These are phyloP conservation scores for Barnettozyma vustinii DNA, from an alignment of 805 yeast species.

Conservation along the genomic window DNA sequence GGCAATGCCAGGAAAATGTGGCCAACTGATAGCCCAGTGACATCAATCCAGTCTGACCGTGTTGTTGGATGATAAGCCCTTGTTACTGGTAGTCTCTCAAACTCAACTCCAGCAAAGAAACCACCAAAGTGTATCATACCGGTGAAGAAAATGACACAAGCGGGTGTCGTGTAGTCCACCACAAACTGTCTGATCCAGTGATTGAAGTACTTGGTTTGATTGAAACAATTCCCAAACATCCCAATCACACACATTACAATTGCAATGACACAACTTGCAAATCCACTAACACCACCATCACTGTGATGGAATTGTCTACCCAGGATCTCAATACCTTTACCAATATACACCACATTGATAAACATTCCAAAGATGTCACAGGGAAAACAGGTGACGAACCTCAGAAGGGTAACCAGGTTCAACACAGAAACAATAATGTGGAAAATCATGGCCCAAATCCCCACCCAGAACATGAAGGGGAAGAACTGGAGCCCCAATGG, in stretches of 20 bases:
- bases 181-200: constrained; percentile 60
- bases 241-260: constrained; percentile 77
- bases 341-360: constrained; percentile 80
- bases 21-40: constrained; percentile 43
- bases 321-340: constrained; percentile 84
- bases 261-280: constrained; percentile 69
- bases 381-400: constrained; percentile 71
- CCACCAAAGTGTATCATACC: constrained; percentile 94
- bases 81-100: constrained; percentile 64
- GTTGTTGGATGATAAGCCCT: constrained; percentile 72
- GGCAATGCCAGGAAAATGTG: constrained; percentile 89
- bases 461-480: constrained; percentile 94
- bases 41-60: constrained; percentile 35
- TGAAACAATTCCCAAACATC: constrained; percentile 46
- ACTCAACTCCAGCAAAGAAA: constrained; percentile 45
- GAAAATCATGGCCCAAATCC: constrained; percentile 83
- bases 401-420: constrained; percentile 63
- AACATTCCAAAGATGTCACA: constrained; percentile 93
- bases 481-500: constrained; percentile 48
- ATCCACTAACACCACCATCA: constrained; percentile 46
- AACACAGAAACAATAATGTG: constrained; percentile 68
- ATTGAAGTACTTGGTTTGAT: constrained; percentile 54
- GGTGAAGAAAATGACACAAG: constrained; percentile 81
- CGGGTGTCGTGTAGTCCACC: constrained; percentile 82
- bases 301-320: constrained; percentile 55